Conservation (phyloP, 345 rosid genomes). For the Luvunga scandens region DNA sequence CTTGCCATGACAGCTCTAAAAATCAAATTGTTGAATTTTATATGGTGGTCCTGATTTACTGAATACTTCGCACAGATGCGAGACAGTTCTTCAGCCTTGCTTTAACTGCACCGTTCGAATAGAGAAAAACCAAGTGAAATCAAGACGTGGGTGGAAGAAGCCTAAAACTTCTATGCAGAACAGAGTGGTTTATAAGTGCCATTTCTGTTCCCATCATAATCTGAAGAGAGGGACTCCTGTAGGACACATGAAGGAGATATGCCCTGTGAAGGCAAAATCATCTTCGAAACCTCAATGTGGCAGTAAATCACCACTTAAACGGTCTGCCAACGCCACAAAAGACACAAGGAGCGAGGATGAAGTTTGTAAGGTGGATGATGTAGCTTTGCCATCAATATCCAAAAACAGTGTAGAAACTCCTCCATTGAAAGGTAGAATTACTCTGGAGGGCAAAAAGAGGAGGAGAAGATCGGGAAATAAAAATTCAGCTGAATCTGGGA, state of each 20-base stretch:
- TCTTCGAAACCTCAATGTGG: conserved; percentile 5
- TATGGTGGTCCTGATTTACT: conserved; percentile 1
- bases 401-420: conserved; percentile 33
- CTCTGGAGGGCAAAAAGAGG: conserved; percentile 42
- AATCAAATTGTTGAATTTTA: not conserved
- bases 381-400: conserved; percentile 20
- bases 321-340: conserved; percentile 6
- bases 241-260: conserved; percentile 50
- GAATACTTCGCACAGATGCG: conserved; percentile 50
- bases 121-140: conserved; percentile 45
- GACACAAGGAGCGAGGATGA: conserved; percentile 16
- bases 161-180: conserved; percentile 34
- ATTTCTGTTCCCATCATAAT: conserved; percentile 54
- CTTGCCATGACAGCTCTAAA: not conserved
- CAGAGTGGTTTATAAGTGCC: conserved; percentile 67
- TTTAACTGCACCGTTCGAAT: conserved; percentile 60
- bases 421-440: conserved; percentile 15
- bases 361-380: not conserved
- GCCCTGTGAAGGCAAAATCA: conserved; percentile 29
- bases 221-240: conserved; percentile 52
- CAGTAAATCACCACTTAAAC: conserved; percentile 12
- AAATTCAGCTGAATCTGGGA: conserved; percentile 31
- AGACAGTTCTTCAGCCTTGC: conserved; percentile 77
- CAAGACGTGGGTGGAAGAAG: conserved; percentile 33
- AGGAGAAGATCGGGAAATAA: conserved; percentile 45